These are phyloP conservation scores for Penicillium ucsense DNA, from an alignment of 495 filamentous ascomycete species.

Conservation along the genomic window DNA sequence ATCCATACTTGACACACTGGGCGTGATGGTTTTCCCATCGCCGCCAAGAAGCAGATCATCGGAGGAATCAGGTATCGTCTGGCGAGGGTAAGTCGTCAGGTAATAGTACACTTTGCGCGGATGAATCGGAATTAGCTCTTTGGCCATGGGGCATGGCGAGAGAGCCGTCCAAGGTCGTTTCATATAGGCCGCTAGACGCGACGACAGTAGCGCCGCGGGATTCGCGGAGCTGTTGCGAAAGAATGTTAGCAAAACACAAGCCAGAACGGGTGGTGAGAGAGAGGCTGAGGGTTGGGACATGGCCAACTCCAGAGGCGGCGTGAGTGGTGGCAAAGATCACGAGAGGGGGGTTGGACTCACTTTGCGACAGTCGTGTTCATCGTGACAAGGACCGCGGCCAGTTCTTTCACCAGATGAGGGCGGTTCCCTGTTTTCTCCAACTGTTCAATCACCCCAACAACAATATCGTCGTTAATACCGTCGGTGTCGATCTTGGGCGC, in stretches of 20 bases:
- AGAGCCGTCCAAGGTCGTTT: slow-evolving; percentile 78
- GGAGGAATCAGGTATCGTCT: slow-evolving; percentile 69
- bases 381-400: slow-evolving; percentile 68
- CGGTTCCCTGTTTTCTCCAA: slow-evolving; percentile 87
- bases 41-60: slow-evolving; percentile 38
- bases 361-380: slow-evolving; percentile 79
- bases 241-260: slow-evolving; percentile 21
- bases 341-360: slow-evolving; percentile 42
- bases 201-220: slow-evolving; percentile 88
- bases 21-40: slow-evolving; percentile 57
- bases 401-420: slow-evolving; percentile 89
- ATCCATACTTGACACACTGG: slow-evolving; percentile 68
- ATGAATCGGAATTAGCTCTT: slow-evolving; percentile 85
- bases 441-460: slow-evolving; percentile 83
- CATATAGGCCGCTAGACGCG: slow-evolving; percentile 78
- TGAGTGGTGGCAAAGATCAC: too few relatives aligned
- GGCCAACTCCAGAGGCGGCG: too few relatives aligned
- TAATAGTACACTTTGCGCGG: slow-evolving; percentile 95
- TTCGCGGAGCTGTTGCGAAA: slow-evolving; percentile 71
- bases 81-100: slow-evolving; percentile 73
- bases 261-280: too few relatives aligned
- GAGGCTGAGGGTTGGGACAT: too few relatives aligned
- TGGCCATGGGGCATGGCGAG: slow-evolving; percentile 78
- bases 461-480: slow-evolving; percentile 90
- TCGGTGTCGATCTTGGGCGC: slow-evolving; percentile 70